These are phyloP conservation scores for Diaporthe vexans DNA, from an alignment of 2,329 filamentous ascomycete species.

Conservation along the genomic window DNA sequence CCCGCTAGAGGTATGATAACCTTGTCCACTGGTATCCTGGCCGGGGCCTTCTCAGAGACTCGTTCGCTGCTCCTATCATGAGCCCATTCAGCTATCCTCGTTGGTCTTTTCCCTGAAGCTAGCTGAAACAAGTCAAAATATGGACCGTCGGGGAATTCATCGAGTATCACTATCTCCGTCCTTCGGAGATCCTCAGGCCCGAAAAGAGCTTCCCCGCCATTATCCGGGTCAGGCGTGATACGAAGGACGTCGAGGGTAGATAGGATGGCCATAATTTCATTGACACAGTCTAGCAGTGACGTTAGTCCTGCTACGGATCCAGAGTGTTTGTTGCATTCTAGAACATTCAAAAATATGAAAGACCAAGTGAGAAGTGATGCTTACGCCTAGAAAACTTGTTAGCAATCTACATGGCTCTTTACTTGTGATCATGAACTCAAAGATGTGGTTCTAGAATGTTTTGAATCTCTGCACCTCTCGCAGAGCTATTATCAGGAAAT, in stretches of 20 bases:
- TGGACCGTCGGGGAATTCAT: slow-evolving; percentile 46
- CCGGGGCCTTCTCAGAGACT: slow-evolving; percentile 42
- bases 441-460: background rate
- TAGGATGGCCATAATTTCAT: slow-evolving; percentile 48
- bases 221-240: slow-evolving; percentile 40
- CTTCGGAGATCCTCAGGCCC: slow-evolving; percentile 32
- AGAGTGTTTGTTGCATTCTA: too few relatives aligned
- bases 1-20: slow-evolving; percentile 56
- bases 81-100: slow-evolving; percentile 45
- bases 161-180: slow-evolving; percentile 48
- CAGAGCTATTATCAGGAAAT: background rate
- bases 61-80: too few relatives aligned
- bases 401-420: background rate
- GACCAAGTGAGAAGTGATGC: too few relatives aligned
- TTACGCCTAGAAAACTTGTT: slow-evolving; percentile 41
- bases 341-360: too few relatives aligned
- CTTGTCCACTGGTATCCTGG: slow-evolving; percentile 41
- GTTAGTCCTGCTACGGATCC: too few relatives aligned
- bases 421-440: background rate
- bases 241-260: slow-evolving; percentile 49
- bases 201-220: slow-evolving; percentile 29
- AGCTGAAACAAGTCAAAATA: slow-evolving; percentile 49
- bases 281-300: slow-evolving; percentile 37
- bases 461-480: background rate
- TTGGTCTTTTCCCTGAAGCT: slow-evolving; percentile 49